phyloP scores from a whole-genome alignment of 2,329 filamentous ascomycete species.

The Fusarium nelsonii region DNA sequence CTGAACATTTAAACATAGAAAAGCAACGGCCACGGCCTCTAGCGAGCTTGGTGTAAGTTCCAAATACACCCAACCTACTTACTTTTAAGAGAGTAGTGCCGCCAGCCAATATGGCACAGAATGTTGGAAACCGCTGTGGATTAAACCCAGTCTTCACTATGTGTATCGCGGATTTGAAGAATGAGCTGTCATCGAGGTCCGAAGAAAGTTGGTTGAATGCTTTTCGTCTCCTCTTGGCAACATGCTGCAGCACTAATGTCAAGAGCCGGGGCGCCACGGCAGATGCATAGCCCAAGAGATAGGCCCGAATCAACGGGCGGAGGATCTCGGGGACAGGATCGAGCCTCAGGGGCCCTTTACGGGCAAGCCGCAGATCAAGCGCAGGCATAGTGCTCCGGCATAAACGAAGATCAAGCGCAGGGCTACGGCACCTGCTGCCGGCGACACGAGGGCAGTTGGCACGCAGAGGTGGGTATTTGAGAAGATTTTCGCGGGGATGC shows the following conservation, averaged over 20 bases:
- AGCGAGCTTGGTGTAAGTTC: not conserved
- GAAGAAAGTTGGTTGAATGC: conserved; percentile 43
- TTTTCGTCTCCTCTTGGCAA: conserved; percentile 55
- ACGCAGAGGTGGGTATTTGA: conserved; percentile 32
- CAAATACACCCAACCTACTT: conserved; percentile 40
- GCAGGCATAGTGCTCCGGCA: conserved; percentile 34
- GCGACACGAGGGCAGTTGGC: conserved; percentile 18
- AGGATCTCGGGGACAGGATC: conserved; percentile 61
- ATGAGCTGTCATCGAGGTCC: conserved; percentile 49
- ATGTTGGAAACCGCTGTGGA: conserved; percentile 69
- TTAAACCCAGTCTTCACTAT: conserved; percentile 67
- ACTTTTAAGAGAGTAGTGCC: conserved; percentile 73
- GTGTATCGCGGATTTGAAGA: conserved; percentile 51
- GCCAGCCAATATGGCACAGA: conserved; percentile 71
- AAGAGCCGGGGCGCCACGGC: conserved; percentile 68
- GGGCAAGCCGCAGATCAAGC: conserved; percentile 31
- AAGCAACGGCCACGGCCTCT: not conserved
- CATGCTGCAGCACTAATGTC: conserved; percentile 65
- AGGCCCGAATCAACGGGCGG: conserved; percentile 69
- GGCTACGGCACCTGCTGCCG: conserved; percentile 44
- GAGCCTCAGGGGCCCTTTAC: conserved; percentile 44
- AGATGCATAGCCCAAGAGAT: conserved; percentile 71
- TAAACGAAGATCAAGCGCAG: conserved; percentile 36
- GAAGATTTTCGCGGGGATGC: conserved; percentile 40
- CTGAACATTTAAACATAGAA: not conserved